These are phyloP conservation scores for Mycena epipterygia DNA, from an alignment of 768 basidiomycete species.

Conservation along the genomic window DNA sequence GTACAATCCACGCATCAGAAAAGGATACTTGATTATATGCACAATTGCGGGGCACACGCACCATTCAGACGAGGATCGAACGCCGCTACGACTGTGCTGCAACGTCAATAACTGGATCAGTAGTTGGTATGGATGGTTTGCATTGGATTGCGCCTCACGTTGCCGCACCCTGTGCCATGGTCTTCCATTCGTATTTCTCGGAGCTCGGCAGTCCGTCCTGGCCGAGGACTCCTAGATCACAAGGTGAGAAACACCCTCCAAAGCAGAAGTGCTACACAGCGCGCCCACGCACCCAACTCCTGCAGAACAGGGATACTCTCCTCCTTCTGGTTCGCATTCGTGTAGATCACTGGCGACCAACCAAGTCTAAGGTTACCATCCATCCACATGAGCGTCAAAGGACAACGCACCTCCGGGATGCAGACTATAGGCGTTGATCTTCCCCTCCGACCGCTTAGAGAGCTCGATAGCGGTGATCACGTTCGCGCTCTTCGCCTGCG, in stretches of 20 bases:
- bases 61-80: constrained; percentile 1
- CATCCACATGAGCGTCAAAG: neutral
- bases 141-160: constrained; percentile 2
- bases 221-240: neutral
- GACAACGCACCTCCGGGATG: constrained; percentile 4
- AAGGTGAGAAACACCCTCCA: neutral
- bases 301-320: neutral
- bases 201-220: constrained; percentile 1
- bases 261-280: too few relatives aligned
- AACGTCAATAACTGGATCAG: neutral
- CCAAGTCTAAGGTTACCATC: neutral
- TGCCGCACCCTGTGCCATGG: constrained; percentile 25
- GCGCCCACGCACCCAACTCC: neutral
- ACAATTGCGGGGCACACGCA: neutral
- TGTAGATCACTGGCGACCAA: neutral
- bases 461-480: constrained; percentile 14
- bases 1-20: neutral
- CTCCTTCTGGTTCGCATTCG: constrained; percentile 4
- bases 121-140: neutral
- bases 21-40: neutral
- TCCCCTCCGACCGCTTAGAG: neutral
- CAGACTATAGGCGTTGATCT: constrained; percentile 17
- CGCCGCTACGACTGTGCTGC: neutral
- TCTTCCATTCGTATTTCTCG: neutral
- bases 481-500: constrained; percentile 4